Base-by-base conservation (phyloP, 169 alveolate species). In the Miamiensis avidus region DNA sequence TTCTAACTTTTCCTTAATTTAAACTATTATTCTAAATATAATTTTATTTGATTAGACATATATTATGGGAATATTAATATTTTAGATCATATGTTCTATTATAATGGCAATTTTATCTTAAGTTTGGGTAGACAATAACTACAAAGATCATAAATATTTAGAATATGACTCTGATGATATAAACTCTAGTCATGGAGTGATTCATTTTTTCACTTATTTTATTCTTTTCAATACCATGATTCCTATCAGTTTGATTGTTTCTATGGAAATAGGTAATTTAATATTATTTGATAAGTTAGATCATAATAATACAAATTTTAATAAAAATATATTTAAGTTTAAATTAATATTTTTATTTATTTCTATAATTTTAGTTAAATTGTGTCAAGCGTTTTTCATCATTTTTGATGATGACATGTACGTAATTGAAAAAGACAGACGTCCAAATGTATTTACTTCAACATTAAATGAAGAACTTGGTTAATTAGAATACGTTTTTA, bases 381-480 rank as follows among this genome's bases (percentile, higher is more conserved):
- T 96, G 25, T 69, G 84, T 0, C 92, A 94, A 91, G 92, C 94
- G 1, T 88, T 89, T 74, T 93, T 93, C 76, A 93, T 96, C 33
- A 78, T 82, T n/a, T 74, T 34, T 4, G 98, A 96, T 76, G 87
- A 74, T 27, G 86, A 91, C 69, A 90, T 94, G 90, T 93, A 92
- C 72, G 85, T 90, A 69, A 76, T 74, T 69, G 78, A 82, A 31
- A 79, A 91, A 77, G 86, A 92, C 75, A 87, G 83, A 82, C 83
- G 76, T 72, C 86, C 91, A 0, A 91, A 93, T 72, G 96, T 94
- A 29, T 74, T 87, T 75, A 85, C 96, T 26, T 88, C 94, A 0
- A 88, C 96, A 25, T 76, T 96, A 25, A 92, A 92, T 86, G 98
- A 96, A 84, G 98, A 96, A 82, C 88, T 96, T 30, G 98, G 97